Base-by-base conservation (phyloP, 2,329 filamentous ascomycete genomes). In the Colletotrichum sp. region DNA sequence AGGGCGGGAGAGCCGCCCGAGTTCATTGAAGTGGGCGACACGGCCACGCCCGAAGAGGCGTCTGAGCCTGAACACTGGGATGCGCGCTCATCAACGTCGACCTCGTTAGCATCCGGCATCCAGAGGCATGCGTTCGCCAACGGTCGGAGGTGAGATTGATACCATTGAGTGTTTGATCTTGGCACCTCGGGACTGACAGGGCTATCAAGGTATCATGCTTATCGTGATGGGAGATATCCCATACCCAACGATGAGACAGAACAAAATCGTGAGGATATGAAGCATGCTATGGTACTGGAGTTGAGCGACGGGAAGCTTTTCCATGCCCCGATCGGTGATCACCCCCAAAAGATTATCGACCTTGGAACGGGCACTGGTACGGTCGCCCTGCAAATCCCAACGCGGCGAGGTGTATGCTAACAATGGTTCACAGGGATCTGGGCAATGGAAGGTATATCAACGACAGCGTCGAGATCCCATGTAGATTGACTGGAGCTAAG, bases 221-320 rank as follows among this genome's bases (percentile, higher is more conserved):
- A 84, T 56, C 79, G 81, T 15, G 80, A 85, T 70, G 83, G 84
- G 18, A 78, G 83, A 22, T 85, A 85, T 36, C 84, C 84, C 0
- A 78, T 85, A 28, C 84, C 84, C 7, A 86, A 86, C 61, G 84
- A 86, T 30, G 83, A 86, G 67, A 74, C 74, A 3, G 84, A 86
- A 74, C 84, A 86, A 77, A 84, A 82, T 18, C 81, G 85, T 16
- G 84, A 87, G 60, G 84, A 84, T 61, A 83, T 85, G 83, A 58
- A 84, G 32, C 84, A 85, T 66, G 78, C 82, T 15, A 85, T 85
- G 84, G 84, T 85, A 82, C 78, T 85, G 2, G 83, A 85, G 70
- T 80, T 82, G 0, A 84, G 82, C 4, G 28, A 58, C 12, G 84
- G 84, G 4, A 80, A 85, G n/a, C 30, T 61, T 13, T 61, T 61